A percentile compares a stretch with the other conserved stretches of the same genome.
Conservation (phyloP, 1,284 basidiomycete genomes). For the Ustilago hordei region DNA sequence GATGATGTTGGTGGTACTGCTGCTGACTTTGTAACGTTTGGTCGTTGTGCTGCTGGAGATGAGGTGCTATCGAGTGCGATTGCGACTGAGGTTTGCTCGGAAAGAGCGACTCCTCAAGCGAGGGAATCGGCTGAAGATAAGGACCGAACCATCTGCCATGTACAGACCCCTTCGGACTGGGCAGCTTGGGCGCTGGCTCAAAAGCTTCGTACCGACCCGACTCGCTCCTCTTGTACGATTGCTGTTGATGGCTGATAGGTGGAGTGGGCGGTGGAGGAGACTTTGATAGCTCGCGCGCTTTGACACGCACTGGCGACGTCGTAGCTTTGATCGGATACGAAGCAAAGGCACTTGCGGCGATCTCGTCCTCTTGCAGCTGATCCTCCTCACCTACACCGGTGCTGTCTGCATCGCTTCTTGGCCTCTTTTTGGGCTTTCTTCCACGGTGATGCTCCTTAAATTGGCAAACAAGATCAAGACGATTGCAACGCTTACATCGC, state of each 20-base stretch:
- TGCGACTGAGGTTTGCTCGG: constrained; percentile 21
- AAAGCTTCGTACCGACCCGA: constrained; percentile 14
- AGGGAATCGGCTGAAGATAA: constrained; percentile 40
- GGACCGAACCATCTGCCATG: constrained; percentile 52
- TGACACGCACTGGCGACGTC: constrained; percentile 20
- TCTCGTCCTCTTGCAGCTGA: constrained; percentile 44
- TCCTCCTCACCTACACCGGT: constrained; percentile 39
- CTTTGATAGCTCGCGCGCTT: constrained; percentile 19
- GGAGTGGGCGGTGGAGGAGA: constrained; percentile 23
- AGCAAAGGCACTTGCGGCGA: constrained; percentile 4
- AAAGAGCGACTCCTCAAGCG: constrained; percentile 35
- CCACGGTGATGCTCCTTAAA: constrained; percentile 53
- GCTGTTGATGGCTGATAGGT: constrained; percentile 18
- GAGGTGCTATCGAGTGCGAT: constrained; percentile 11
- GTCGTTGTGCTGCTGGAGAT: constrained; percentile 10
- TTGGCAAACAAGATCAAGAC: constrained; percentile 49
- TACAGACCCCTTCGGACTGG: constrained; percentile 40
- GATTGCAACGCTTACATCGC: constrained; percentile 51
- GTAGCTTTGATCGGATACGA: constrained; percentile 6
- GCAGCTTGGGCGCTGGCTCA: constrained; percentile 34
- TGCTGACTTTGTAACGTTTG: constrained; percentile 8
- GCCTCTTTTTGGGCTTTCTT: constrained; percentile 50
- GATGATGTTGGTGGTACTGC: constrained; percentile 5
- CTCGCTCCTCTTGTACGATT: constrained; percentile 19
- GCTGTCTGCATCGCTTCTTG: constrained; percentile 36